Evolutionary conservation across 805 yeast genomes (phyloP), one percentile per base, ranked within the genome.

Genomic region (Ogataea henricii): DNA sequence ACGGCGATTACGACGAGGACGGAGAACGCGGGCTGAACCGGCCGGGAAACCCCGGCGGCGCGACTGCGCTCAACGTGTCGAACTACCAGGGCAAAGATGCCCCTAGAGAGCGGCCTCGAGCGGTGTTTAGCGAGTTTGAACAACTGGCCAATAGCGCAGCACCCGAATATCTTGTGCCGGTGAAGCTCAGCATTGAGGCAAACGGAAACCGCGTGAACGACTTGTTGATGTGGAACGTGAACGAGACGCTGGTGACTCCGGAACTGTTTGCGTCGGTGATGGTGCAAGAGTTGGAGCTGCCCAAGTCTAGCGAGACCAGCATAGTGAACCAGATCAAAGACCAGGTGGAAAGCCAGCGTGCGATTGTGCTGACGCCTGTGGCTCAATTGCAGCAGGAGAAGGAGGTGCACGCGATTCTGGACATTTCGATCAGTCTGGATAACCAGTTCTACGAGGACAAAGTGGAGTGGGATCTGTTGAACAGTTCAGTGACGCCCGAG

Each of bases 391-490:
- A 54, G 22, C 56, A 53, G 32, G 67, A 64, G 48, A 71, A 68
- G 32, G 88, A 83, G 48, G 69, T 84, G 23, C 94, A 87, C 59
- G 96, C 87, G 1, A 77, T 94, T 3, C 77, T 94, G 29, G 87
- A 89, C 54, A 68, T 94, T 32, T 83, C 92, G 13, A 87, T 94
- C 41, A 89, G 86, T 61, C 70, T 94, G 52, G 89, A 90, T 54
- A 87, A 87, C 62, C 84, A 83, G 57, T 76, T 91, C 35, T 90
- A 83, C 59, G 96, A 90, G 57, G 99, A 94, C 67, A 86, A 87
- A 64, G 85, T 94, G 54, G 98, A 94, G 67, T 92, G 98, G 98
- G 95, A 94, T 61, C 72, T 94, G 36, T 60, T 70, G 6, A 76
- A 70, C 52, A 74, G 70, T 29, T 46, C 62, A 30, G 62, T 87